These are phyloP conservation scores for Calonectria hongkongensis DNA, from an alignment of 2,329 filamentous ascomycete species.

Conservation along the genomic window DNA sequence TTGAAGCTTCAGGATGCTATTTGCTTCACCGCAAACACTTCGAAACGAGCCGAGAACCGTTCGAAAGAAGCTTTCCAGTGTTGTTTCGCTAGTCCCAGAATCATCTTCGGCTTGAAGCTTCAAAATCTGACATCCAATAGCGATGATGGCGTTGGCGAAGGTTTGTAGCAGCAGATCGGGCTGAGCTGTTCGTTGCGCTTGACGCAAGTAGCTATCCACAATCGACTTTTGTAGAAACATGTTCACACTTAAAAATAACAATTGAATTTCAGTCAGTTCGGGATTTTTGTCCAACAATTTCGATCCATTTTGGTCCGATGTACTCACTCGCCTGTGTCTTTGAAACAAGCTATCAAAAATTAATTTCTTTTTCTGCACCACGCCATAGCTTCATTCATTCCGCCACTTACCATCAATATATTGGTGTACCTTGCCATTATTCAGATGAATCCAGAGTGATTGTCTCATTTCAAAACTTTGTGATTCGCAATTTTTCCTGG, in stretches of 20 bases:
- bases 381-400: not conserved
- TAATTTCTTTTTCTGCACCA: not conserved
- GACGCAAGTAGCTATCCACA: not conserved
- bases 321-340: not conserved
- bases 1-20: not conserved
- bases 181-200: not conserved
- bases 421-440: not conserved
- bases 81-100: constrained; percentile 3
- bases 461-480: not conserved
- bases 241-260: not conserved
- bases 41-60: not conserved
- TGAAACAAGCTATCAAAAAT: not conserved
- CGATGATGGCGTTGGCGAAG: constrained; percentile 11
- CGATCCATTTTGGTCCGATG: too few relatives aligned
- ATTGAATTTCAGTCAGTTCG: too few relatives aligned
- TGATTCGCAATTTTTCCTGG: not conserved
- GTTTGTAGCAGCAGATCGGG: not conserved
- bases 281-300: too few relatives aligned
- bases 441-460: constrained; percentile 8
- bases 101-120: not conserved
- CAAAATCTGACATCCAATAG: constrained; percentile 1
- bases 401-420: constrained; percentile 1
- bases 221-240: not conserved
- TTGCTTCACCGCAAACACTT: not conserved
- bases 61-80: not conserved